Evolutionary conservation across 202 grass and related monocot genomes (phyloP).

Genomic region (Digitaria exilis): DNA sequence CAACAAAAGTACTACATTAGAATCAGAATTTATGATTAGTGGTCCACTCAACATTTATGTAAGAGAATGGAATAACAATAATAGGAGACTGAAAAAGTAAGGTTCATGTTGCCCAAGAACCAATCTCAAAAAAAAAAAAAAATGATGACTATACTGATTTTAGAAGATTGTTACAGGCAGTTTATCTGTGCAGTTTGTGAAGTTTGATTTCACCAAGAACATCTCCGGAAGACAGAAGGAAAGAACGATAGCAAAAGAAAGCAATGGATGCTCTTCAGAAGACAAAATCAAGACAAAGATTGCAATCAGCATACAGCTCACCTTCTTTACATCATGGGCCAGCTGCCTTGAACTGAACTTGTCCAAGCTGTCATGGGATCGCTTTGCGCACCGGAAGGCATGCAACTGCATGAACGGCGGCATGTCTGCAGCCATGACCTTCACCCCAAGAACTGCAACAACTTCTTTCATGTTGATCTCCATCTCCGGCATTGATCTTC

Average conservation of each 20-base stretch:
- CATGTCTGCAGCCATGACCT: conserved; percentile 79
- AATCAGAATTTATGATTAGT: background rate
- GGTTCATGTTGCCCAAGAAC: background rate
- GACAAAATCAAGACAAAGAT: conserved; percentile 22
- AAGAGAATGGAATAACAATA: conserved; percentile 22
- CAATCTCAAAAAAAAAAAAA: background rate
- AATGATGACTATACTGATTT: background rate
- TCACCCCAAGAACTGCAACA: conserved; percentile 59
- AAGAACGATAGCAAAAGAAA: background rate
- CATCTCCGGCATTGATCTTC: conserved; percentile 79
- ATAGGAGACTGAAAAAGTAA: background rate
- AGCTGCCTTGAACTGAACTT: conserved; percentile 84
- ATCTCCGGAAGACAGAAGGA: background rate
- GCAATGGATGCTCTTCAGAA: background rate
- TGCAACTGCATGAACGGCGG: conserved; percentile 80
- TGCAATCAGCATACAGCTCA: conserved; percentile 19
- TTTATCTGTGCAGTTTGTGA: background rate
- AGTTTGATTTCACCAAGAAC: conserved; percentile 4
- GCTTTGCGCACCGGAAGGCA: conserved; percentile 69
- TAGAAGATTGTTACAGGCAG: background rate
- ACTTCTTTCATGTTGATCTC: conserved; percentile 63
- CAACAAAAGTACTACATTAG: conserved; percentile 28
- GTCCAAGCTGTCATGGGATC: conserved; percentile 63
- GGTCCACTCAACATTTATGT: background rate
- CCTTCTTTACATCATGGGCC: conserved; percentile 88